phyloP scores from a whole-genome alignment of 306 rosid genomes.

The Calophaca sinica region DNA sequence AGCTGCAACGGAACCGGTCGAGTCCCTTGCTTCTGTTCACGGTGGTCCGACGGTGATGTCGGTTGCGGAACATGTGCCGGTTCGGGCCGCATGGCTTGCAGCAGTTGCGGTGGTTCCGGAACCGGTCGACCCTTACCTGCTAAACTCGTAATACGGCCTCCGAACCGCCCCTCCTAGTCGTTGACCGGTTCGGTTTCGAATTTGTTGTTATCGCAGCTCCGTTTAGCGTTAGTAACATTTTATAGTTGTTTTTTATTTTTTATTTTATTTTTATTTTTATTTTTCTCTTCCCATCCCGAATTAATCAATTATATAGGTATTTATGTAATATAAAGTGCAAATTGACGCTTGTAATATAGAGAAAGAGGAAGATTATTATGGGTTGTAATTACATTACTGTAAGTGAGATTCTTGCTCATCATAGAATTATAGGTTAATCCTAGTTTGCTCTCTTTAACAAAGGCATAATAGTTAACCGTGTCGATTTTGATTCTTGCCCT shows the following conservation, averaged over 20 bases:
- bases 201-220: background rate
- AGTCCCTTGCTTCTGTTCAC: slow-evolving; percentile 80
- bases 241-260: slow-evolving; percentile 8
- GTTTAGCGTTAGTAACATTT: slow-evolving; percentile 25
- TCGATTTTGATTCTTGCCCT: background rate
- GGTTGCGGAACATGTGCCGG: slow-evolving; percentile 89
- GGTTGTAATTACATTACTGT: slow-evolving; percentile 21
- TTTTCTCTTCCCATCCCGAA: background rate
- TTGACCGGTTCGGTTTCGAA: slow-evolving; percentile 14
- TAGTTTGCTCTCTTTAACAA: too few species aligned
- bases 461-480: background rate
- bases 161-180: slow-evolving; percentile 63
- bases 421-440: background rate
- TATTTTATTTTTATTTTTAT: background rate
- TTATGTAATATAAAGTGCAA: slow-evolving; percentile 42
- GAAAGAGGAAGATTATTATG: slow-evolving; percentile 11
- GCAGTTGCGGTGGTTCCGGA: slow-evolving; percentile 89
- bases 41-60: slow-evolving; percentile 89
- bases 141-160: slow-evolving; percentile 57
- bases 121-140: slow-evolving; percentile 87
- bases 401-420: slow-evolving; percentile 30
- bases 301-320: slow-evolving; percentile 16
- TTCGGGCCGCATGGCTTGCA: slow-evolving; percentile 79
- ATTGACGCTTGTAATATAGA: slow-evolving; percentile 36
- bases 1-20: slow-evolving; percentile 90